Percentiles rank a stretch among this genome's conserved stretches.
phyloP scores from a whole-genome alignment of 768 basidiomycete species.

The Mycena kentingensis region DNA sequence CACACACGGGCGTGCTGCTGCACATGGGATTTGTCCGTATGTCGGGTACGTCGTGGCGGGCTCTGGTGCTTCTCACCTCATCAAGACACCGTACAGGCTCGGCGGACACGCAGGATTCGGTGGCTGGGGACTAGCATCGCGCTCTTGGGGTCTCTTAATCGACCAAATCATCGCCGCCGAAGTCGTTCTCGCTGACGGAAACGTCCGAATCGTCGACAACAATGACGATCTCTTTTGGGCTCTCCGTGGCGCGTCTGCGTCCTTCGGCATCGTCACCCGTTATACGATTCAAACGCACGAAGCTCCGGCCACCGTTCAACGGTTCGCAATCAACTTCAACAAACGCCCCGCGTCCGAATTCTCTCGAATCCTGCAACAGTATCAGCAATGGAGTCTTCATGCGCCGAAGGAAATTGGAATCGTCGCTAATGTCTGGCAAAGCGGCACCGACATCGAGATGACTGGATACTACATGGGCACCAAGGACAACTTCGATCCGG shows the following conservation, averaged over 20 bases:
- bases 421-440: neutral
- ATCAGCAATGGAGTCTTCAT: neutral
- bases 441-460: neutral
- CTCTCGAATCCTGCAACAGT: neutral
- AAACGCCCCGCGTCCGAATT: neutral
- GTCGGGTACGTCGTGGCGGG: no score
- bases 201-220: neutral
- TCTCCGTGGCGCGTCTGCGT: neutral
- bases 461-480: neutral
- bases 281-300: neutral
- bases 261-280: neutral
- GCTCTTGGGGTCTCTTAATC: neutral
- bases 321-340: conserved; percentile 2
- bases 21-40: neutral
- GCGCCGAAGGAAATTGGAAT: neutral
- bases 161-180: neutral
- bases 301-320: neutral
- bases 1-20: neutral
- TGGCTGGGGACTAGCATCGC: neutral
- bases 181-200: neutral
- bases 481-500: neutral
- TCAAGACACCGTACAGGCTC: no score
- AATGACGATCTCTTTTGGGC: neutral
- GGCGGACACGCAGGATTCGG: neutral
- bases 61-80: no score